Conservation (phyloP, 108 stramenopile species). For the Cyclostephanos tholiformis region DNA sequence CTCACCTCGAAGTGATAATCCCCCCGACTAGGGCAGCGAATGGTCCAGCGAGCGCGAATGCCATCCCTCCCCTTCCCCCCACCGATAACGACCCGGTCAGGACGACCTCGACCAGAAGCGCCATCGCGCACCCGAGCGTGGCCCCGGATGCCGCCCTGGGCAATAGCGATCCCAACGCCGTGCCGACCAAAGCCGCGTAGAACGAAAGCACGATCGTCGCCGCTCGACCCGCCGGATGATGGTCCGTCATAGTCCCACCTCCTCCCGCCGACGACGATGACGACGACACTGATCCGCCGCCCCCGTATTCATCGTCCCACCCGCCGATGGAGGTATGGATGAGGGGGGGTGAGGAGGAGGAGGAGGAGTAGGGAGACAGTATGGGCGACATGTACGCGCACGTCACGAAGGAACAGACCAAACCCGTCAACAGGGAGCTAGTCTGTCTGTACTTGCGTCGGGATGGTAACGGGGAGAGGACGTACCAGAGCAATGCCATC, state of each 20-base stretch:
- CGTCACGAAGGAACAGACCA: background rate
- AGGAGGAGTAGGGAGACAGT: no score
- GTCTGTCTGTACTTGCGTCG: background rate
- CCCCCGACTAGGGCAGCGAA: conserved; percentile 20
- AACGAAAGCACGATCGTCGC: conserved; percentile 57
- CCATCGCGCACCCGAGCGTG: conserved; percentile 54
- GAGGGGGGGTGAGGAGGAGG: no score
- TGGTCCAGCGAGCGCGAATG: background rate
- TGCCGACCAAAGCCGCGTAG: conserved; percentile 59
- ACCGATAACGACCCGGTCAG: background rate
- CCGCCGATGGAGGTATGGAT: background rate
- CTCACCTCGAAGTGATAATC: conserved; percentile 31
- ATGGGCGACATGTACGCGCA: background rate
- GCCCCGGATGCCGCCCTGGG: conserved; percentile 64
- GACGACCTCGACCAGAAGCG: conserved; percentile 45
- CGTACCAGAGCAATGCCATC: background rate
- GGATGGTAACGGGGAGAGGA: background rate
- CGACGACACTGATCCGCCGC: background rate
- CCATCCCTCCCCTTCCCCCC: background rate
- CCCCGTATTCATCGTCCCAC: background rate
- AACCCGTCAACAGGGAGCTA: background rate
- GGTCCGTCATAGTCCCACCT: no score
- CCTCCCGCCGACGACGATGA: no score
- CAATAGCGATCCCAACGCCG: conserved; percentile 66
- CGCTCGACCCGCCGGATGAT: conserved; percentile 46